A percentile compares a stretch with the other conserved stretches of the same genome.
Conservation (phyloP, 257 asterid genomes). For the Solanum okadae region DNA sequence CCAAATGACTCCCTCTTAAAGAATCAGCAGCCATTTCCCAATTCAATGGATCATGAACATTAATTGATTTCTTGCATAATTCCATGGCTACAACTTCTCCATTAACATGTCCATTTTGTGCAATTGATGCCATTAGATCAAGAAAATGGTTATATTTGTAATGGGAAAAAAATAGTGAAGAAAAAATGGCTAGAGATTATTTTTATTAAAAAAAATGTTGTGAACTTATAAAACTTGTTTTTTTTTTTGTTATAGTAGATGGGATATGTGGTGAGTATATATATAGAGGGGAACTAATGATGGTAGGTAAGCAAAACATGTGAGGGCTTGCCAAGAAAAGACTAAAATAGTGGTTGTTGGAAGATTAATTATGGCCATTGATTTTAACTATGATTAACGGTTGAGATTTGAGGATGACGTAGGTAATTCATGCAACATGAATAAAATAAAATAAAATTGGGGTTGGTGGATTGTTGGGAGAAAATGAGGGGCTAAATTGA, state of each 20-base stretch:
- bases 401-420: conserved; percentile 13
- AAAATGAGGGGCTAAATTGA: not conserved
- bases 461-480: not conserved
- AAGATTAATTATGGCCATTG: conserved; percentile 7
- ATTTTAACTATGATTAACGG: conserved; percentile 10
- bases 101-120: conserved; percentile 24
- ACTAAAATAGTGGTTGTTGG: conserved; percentile 14
- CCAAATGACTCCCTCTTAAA: conserved; percentile 72
- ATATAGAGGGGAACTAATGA: conserved; percentile 23
- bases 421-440: conserved; percentile 7
- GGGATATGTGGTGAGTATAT: conserved; percentile 18
- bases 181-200: not conserved
- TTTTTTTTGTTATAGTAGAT: conserved; percentile 5
- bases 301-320: conserved; percentile 43
- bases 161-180: not conserved
- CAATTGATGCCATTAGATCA: not conserved
- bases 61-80: conserved; percentile 21
- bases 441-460: not conserved
- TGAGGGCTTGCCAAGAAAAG: not conserved
- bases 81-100: conserved; percentile 1
- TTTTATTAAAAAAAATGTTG: not conserved
- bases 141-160: no score
- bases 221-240: not conserved
- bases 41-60: conserved; percentile 48
- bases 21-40: conserved; percentile 84